Conservation (phyloP, 208 protist species). For the Crithidia acanthocephali region DNA sequence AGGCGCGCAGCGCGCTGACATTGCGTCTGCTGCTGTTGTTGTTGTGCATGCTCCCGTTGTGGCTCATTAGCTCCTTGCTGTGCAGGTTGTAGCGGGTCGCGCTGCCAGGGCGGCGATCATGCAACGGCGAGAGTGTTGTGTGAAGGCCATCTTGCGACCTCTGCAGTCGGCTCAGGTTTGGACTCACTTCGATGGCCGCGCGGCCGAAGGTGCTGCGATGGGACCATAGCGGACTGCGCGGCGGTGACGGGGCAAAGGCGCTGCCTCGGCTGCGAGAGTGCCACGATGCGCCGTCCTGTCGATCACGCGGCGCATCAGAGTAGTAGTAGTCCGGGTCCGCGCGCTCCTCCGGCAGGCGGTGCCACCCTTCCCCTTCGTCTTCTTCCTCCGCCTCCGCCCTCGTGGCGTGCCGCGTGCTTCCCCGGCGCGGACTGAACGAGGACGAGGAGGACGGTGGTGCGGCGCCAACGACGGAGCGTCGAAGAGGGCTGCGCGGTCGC, state of each 20-base stretch:
- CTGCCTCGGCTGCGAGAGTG: slow-evolving; percentile 2
- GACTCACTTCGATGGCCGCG: not conserved
- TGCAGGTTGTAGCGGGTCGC: not conserved
- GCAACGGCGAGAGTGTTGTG: slow-evolving; percentile 6
- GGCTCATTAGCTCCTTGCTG: not conserved
- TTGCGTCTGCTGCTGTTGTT: not conserved
- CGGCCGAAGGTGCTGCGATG: slow-evolving; percentile 19
- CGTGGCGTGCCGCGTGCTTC: too few relatives aligned
- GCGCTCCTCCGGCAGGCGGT: not conserved
- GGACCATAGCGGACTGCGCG: slow-evolving; percentile 20
- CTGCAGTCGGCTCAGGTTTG: not conserved
- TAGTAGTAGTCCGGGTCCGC: slow-evolving; percentile 20
- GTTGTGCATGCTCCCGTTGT: not conserved
- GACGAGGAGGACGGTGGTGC: not conserved
- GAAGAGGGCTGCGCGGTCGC: slow-evolving; percentile 1
- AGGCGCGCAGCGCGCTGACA: not conserved
- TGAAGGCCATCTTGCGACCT: not conserved
- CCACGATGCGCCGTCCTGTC: slow-evolving; percentile 2
- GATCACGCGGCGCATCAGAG: slow-evolving; percentile 2
- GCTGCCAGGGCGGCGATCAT: not conserved
- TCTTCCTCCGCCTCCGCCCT: too few relatives aligned
- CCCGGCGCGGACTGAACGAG: not conserved
- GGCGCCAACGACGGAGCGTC: too few relatives aligned
- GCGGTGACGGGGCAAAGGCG: slow-evolving; percentile 5
- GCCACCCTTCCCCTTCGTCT: too few relatives aligned